A percentile compares a stretch with the other conserved stretches of the same genome.
Conservation (phyloP, 164 flowering plant genomes). For the Stephania cephalantha region DNA sequence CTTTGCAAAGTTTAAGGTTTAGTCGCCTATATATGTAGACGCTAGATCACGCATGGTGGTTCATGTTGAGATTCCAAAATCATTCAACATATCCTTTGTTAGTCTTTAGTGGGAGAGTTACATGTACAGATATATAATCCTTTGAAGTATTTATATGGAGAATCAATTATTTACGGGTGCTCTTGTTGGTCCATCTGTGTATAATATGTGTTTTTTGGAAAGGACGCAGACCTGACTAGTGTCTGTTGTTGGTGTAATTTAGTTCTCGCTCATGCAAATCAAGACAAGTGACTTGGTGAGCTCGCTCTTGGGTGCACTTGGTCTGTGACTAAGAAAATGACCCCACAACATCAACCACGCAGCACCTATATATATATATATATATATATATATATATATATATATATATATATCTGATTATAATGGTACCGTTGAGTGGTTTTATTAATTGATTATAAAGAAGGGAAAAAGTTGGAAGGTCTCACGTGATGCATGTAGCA, state of each 20-base stretch:
- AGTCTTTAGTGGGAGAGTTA: background rate
- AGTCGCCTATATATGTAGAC: too few species aligned
- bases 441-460: background rate
- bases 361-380: background rate
- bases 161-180: background rate
- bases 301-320: background rate
- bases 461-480: background rate
- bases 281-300: background rate
- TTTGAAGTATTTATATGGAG: background rate
- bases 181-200: background rate
- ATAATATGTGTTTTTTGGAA: background rate
- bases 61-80: background rate
- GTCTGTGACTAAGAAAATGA: background rate
- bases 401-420: too few species aligned
- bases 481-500: conserved; percentile 8
- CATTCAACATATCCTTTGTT: background rate
- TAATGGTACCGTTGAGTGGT: too few species aligned
- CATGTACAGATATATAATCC: background rate
- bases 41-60: too few species aligned
- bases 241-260: background rate
- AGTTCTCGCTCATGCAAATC: background rate
- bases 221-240: background rate
- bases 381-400: too few species aligned
- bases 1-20: too few species aligned
- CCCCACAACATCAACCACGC: background rate